Conservation (phyloP, 441 rosid species). For the Pelargonium cotyledonis region DNA sequence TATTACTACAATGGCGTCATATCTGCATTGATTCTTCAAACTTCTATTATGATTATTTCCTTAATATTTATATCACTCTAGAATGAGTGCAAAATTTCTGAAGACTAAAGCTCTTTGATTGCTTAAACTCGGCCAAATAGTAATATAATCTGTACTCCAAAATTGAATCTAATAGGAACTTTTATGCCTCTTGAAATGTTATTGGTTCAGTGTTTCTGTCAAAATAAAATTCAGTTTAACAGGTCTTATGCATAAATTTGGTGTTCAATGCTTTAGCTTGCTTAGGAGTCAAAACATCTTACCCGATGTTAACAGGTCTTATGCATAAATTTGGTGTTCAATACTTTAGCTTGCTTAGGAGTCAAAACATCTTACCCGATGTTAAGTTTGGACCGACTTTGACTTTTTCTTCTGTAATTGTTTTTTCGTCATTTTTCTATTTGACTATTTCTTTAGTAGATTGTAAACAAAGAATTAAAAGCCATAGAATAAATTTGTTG, state of each 20-base stretch:
- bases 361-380: neutral
- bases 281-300: neutral
- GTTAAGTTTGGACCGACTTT: too few relatives aligned
- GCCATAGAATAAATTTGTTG: neutral
- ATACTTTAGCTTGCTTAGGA: neutral
- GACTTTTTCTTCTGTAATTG: too few relatives aligned
- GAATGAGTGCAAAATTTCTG: neutral
- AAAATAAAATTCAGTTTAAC: neutral
- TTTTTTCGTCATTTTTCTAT: too few relatives aligned
- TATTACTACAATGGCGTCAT: conserved; percentile 1
- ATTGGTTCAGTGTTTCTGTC: neutral
- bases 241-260: neutral
- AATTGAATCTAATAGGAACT: neutral
- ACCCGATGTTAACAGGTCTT: neutral
- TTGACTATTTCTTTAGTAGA: too few relatives aligned
- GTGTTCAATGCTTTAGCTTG: neutral
- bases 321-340: neutral
- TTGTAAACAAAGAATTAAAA: too few relatives aligned
- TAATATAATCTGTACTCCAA: neutral
- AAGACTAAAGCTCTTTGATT: neutral
- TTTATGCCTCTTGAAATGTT: neutral
- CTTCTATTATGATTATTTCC: neutral
- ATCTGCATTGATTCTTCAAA: neutral
- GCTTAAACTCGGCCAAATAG: neutral
- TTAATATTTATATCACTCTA: neutral